Percentiles rank a stretch among this genome's conserved stretches.
These are phyloP conservation scores for Penicillium corylophilum DNA, from an alignment of 2,329 filamentous ascomycete species.

Conservation along the genomic window DNA sequence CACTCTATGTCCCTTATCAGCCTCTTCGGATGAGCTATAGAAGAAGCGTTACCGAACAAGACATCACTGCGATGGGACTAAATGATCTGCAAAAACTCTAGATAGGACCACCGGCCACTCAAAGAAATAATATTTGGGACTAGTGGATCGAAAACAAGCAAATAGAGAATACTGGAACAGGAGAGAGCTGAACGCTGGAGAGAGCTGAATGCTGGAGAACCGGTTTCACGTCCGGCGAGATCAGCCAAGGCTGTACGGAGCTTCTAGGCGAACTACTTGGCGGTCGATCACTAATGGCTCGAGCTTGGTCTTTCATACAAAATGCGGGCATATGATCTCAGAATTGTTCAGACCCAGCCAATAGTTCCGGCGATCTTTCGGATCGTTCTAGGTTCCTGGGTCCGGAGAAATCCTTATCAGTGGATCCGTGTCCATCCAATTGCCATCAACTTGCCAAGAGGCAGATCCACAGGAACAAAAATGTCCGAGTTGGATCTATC, in stretches of 20 bases:
- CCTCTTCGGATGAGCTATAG: conserved; percentile 6
- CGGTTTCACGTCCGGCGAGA: neutral
- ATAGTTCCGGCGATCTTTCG: conserved; percentile 6
- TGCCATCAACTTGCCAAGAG: conserved; percentile 7
- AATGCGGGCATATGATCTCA: neutral
- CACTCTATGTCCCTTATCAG: conserved; percentile 6
- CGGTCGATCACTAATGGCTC: conserved; percentile 14
- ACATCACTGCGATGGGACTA: neutral
- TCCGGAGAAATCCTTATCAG: conserved; percentile 15
- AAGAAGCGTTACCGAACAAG: neutral
- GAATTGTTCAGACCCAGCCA: neutral
- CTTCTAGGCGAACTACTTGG: conserved; percentile 15
- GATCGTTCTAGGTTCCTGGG: conserved; percentile 3
- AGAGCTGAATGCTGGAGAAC: neutral
- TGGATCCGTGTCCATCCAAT: conserved; percentile 12
- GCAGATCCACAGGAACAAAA: conserved; percentile 12
- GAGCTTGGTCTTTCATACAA: conserved; percentile 2
- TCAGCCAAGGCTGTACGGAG: neutral
- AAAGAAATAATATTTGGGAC: neutral
- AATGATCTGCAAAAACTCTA: conserved; percentile 15
- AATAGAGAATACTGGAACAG: conserved; percentile 2
- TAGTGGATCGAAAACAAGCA: neutral
- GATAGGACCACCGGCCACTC: conserved; percentile 12
- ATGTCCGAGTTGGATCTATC: neutral
- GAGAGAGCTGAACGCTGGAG: neutral